phyloP scores from a whole-genome alignment of 495 filamentous ascomycete species.

The Jackrogersella minutella region DNA sequence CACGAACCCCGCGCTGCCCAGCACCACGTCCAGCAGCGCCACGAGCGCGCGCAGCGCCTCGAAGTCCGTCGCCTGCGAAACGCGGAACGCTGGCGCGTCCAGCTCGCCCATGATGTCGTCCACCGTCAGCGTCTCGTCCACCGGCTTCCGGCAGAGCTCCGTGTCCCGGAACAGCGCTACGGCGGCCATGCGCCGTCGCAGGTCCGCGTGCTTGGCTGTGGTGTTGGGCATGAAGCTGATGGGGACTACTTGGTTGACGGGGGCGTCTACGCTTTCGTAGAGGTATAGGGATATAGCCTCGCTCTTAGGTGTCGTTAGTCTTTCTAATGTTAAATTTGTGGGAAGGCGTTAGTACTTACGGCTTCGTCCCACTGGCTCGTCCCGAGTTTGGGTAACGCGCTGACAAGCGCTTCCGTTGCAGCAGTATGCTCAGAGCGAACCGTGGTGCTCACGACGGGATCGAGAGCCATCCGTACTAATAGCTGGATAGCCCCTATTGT shows the following conservation, averaged over 20 bases:
- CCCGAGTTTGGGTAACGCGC: constrained; percentile 18
- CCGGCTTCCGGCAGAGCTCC: constrained; percentile 52
- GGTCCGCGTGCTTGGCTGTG: constrained; percentile 62
- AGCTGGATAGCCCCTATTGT: constrained; percentile 48
- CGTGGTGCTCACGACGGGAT: constrained; percentile 57
- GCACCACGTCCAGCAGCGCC: constrained; percentile 72
- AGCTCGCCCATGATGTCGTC: constrained; percentile 61
- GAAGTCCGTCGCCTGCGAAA: constrained; percentile 66
- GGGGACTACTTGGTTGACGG: constrained; percentile 64
- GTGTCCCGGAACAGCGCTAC: constrained; percentile 69
- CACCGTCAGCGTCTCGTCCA: constrained; percentile 60
- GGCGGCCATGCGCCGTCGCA: constrained; percentile 77
- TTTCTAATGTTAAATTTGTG: constrained; percentile 23
- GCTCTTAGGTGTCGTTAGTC: constrained; percentile 52
- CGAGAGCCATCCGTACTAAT: constrained; percentile 68
- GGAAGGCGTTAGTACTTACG: constrained; percentile 32
- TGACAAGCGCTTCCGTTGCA: constrained; percentile 38
- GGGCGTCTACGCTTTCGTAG: constrained; percentile 57
- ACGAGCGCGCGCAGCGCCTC: constrained; percentile 67
- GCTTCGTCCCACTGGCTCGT: constrained; percentile 38
- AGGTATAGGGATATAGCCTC: constrained; percentile 62
- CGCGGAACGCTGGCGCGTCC: constrained; percentile 51
- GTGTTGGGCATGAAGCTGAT: constrained; percentile 66
- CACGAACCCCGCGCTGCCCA: constrained; percentile 66
- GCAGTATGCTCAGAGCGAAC: constrained; percentile 48